phyloP scores from a whole-genome alignment of 306 rosid genomes.

The Astragalus glycyphyllos region DNA sequence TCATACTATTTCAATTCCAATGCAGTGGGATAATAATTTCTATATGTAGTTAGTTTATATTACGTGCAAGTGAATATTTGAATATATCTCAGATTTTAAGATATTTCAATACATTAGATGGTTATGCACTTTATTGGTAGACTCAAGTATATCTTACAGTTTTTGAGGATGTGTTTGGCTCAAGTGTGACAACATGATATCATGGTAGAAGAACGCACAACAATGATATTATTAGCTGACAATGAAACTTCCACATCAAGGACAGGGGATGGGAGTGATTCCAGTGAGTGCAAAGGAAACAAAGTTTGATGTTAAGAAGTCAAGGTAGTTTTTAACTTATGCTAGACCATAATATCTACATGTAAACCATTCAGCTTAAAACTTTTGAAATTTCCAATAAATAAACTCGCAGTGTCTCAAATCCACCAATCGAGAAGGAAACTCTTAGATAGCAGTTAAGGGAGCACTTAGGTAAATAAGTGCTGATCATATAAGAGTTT shows the following conservation, averaged over 20 bases:
- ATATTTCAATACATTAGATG: not conserved
- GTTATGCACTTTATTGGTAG: not conserved
- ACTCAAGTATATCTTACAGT: not conserved
- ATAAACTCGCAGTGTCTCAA: slow-evolving; percentile 12
- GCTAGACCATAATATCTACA: not conserved
- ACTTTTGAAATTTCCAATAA: not conserved
- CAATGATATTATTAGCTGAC: not conserved
- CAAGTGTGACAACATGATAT: not conserved
- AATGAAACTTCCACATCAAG: not conserved
- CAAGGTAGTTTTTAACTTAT: slow-evolving; percentile 13
- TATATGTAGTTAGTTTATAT: too few species aligned
- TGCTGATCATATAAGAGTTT: not conserved
- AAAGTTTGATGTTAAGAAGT: too few species aligned
- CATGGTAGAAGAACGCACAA: too few species aligned
- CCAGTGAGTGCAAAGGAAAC: not conserved
- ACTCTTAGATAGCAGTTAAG: not conserved
- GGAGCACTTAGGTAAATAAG: not conserved
- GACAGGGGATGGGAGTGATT: not conserved
- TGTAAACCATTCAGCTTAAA: not conserved
- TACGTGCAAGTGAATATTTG: too few species aligned
- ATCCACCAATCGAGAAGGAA: not conserved
- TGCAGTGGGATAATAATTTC: too few species aligned
- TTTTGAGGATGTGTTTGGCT: slow-evolving; percentile 6
- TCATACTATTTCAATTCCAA: too few species aligned
- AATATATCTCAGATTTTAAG: too few species aligned